Evolutionary conservation across 257 asterid genomes (phyloP).

Genomic region (Coffea eugenioides): DNA sequence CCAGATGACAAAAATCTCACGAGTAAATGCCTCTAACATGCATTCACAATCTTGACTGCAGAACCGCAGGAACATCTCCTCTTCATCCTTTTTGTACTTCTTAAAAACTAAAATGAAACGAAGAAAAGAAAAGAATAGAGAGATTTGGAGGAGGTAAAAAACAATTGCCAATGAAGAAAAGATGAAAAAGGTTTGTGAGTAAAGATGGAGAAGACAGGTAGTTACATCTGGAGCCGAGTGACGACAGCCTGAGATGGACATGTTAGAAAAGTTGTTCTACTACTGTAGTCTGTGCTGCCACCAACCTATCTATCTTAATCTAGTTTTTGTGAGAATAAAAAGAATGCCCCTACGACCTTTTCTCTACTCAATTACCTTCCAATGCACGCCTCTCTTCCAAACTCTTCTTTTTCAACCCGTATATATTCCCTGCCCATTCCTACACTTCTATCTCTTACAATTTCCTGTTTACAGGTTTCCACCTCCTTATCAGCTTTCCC

Average conservation of each 20-base stretch:
- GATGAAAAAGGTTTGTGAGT: constrained; percentile 1
- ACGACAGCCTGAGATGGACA: constrained; percentile 32
- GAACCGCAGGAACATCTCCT: background rate
- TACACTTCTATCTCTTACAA: constrained; percentile 10
- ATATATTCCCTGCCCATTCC: constrained; percentile 14
- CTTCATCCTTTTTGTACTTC: too few relatives aligned
- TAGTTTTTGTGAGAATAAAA: constrained; percentile 29
- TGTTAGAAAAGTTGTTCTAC: constrained; percentile 29
- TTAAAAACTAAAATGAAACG: too few relatives aligned
- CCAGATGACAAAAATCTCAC: background rate
- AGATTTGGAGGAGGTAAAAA: background rate
- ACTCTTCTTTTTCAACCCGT: constrained; percentile 9
- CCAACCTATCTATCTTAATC: too few relatives aligned
- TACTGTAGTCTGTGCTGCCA: background rate
- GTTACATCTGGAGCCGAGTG: constrained; percentile 6
- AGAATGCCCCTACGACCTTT: constrained; percentile 21
- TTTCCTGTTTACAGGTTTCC: constrained; percentile 11
- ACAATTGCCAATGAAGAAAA: background rate
- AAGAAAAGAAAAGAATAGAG: background rate
- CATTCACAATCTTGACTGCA: background rate
- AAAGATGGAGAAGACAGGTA: constrained; percentile 9
- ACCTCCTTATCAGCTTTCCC: background rate
- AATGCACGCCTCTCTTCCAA: constrained; percentile 36
- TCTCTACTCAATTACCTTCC: constrained; percentile 45
- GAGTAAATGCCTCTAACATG: background rate